Base-by-base conservation (phyloP, 2,329 filamentous ascomycete genomes). In the Fusarium torreyae region DNA sequence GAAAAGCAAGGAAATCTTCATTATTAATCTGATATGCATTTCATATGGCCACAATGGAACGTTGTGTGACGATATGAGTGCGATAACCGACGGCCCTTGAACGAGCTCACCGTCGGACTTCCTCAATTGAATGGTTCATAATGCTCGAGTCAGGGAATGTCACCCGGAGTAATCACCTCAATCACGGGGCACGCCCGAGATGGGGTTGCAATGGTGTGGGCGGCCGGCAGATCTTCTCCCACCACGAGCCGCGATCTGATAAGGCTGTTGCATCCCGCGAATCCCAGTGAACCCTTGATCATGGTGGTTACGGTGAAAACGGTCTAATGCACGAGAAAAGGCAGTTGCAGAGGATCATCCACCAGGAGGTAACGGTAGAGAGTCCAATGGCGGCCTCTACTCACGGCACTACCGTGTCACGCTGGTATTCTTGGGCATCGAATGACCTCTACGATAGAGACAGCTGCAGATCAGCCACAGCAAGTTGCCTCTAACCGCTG, bases 151-250 rank as follows among this genome's bases (percentile, higher is more conserved):
- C n/a, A 40, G 13, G 10, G 20, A 9, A 20, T 4, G 8, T 20
- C 9, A n/a, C 24, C 34, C 40, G 36, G 60, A 53, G 45, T 5
- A 34, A 65, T 46, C 14, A 50, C 53, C 10, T 17, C 33, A 24
- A 33, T 44, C 17, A 65, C 46, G 26, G 26, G 26, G n/a, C 45
- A 24, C 18, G 22, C 9, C 24, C 26, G 18, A 33, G 15, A 42
- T 28, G 33, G 61, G 61, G 63, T 66, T 50, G 6, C 54, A 66
- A 2, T 7, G 40, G 54, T 18, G 63, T 48, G 63, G 63, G 31
- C 38, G 36, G 34, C 26, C 61, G 63, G 63, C 44, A 66, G 63
- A 66, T 62, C 58, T 20, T 57, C 36, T 57, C 36, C 57, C 28
- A 34, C 46, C 15, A 33, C 31, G 33, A 46, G 42, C 20, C 50